Percentiles rank a stretch among this genome's conserved stretches.
phyloP scores from a whole-genome alignment of 805 yeast species.

The Yamadazyma olivae region DNA sequence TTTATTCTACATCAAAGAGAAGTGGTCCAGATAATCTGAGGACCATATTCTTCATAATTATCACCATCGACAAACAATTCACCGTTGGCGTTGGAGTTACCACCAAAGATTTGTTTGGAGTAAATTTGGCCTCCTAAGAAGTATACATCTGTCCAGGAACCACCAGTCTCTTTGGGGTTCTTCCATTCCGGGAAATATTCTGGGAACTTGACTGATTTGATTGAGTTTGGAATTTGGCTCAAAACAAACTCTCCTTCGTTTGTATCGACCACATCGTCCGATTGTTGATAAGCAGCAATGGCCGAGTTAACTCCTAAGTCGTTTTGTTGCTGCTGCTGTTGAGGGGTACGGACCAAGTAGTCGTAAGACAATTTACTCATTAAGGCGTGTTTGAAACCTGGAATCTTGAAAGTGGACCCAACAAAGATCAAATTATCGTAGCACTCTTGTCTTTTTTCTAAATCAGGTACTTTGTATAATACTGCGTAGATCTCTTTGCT shows the following conservation, averaged over 20 bases:
- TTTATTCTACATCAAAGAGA: not conserved
- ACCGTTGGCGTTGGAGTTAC: conserved; percentile 48
- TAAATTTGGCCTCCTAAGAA: conserved; percentile 88
- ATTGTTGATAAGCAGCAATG: conserved; percentile 41
- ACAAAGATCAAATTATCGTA: conserved; percentile 79
- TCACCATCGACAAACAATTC: conserved; percentile 68
- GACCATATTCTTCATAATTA: conserved; percentile 76
- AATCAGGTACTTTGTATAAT: conserved; percentile 58
- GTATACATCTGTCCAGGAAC: conserved; percentile 68
- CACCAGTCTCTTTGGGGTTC: conserved; percentile 43
- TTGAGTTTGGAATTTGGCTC: conserved; percentile 76
- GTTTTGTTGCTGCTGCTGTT: conserved; percentile 19
- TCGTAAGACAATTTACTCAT: conserved; percentile 55
- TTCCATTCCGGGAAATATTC: conserved; percentile 97
- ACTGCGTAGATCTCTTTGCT: conserved; percentile 52
- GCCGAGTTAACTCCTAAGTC: conserved; percentile 33
- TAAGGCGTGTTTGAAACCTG: conserved; percentile 73
- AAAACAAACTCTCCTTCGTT: conserved; percentile 24
- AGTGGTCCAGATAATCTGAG: conserved; percentile 70
- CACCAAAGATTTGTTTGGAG: conserved; percentile 77
- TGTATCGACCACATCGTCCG: conserved; percentile 29
- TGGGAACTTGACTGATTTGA: conserved; percentile 68
- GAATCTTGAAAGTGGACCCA: conserved; percentile 74
- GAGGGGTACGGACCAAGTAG: conserved; percentile 43
- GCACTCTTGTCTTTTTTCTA: conserved; percentile 71